Percentiles rank a stretch among this genome's conserved stretches.
These are phyloP conservation scores for Kwoniella europaea DNA, from an alignment of 768 basidiomycete genomes.

Conservation along the genomic window DNA sequence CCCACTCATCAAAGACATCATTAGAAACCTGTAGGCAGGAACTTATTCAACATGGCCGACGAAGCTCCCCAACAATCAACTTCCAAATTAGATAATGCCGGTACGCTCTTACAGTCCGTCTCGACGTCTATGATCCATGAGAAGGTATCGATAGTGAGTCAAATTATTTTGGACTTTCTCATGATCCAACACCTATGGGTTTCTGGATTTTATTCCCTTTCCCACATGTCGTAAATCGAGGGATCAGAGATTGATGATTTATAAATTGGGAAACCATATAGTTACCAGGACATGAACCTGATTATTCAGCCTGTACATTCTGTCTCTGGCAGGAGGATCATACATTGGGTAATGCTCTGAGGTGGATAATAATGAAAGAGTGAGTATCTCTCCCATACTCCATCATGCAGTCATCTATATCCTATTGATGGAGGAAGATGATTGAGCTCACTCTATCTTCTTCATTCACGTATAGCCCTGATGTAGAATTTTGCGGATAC, in stretches of 20 bases:
- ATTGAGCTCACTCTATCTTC: neutral
- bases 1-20: too few species aligned
- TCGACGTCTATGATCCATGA: constrained; percentile 39
- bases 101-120: constrained; percentile 44
- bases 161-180: neutral
- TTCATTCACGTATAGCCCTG: constrained; percentile 67
- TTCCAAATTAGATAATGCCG: constrained; percentile 43
- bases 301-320: constrained; percentile 87
- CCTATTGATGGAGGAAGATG: neutral
- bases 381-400: constrained; percentile 58
- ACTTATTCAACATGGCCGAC: constrained; percentile 17
- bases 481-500: constrained; percentile 98
- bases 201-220: too few species aligned
- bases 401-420: neutral
- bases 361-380: constrained; percentile 99
- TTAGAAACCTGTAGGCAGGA: too few species aligned
- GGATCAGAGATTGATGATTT: too few species aligned
- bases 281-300: constrained; percentile 81
- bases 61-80: constrained; percentile 28
- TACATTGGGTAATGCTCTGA: constrained; percentile 89
- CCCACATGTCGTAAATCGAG: too few species aligned
- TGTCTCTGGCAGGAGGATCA: constrained; percentile 92
- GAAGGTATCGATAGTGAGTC: constrained; percentile 56
- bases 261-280: constrained; percentile 52
- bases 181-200: neutral